phyloP scores from a whole-genome alignment of 169 alveolate genomes.

The Cryptosporidium canis region DNA sequence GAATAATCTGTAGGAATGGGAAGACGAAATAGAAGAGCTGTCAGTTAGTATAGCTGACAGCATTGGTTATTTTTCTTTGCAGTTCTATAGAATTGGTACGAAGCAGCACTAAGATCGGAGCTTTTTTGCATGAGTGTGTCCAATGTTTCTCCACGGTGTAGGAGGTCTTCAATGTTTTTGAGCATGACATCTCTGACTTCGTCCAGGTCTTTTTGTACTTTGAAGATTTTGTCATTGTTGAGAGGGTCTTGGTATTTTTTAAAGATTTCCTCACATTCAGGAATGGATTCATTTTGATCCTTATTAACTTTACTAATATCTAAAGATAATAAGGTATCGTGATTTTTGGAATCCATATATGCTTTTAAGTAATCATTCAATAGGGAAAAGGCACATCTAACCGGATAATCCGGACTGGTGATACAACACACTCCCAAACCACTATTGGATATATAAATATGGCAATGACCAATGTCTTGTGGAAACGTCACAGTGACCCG shows the following conservation, averaged over 20 bases:
- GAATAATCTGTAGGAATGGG: neutral
- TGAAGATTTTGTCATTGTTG: slow-evolving; percentile 91
- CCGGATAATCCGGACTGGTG: slow-evolving; percentile 81
- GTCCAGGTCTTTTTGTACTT: slow-evolving; percentile 91
- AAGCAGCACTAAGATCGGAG: slow-evolving; percentile 87
- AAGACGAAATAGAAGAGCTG: neutral
- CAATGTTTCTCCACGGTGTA: slow-evolving; percentile 93
- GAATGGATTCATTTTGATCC: slow-evolving; percentile 80
- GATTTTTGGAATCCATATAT: slow-evolving; percentile 1
- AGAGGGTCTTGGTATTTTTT: slow-evolving; percentile 90
- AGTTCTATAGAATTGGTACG: slow-evolving; percentile 87
- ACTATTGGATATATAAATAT: slow-evolving; percentile 75
- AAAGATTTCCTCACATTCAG: slow-evolving; percentile 84
- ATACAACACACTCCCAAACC: slow-evolving; percentile 79
- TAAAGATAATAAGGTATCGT: neutral
- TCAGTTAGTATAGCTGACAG: slow-evolving; percentile 82
- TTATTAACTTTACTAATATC: slow-evolving; percentile 8
- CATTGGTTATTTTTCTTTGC: slow-evolving; percentile 92
- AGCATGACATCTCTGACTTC: slow-evolving; percentile 89
- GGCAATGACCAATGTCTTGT: slow-evolving; percentile 83
- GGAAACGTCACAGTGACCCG: slow-evolving; percentile 88
- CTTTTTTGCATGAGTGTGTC: slow-evolving; percentile 92
- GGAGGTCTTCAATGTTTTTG: slow-evolving; percentile 82
- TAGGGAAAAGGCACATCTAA: slow-evolving; percentile 84
- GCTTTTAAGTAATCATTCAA: slow-evolving; percentile 74